Evolutionary conservation across 371 early-diverging fungal genomes (phyloP), one percentile per base, ranked within the genome.

Genomic region (Syncephalastrum racemosum): DNA sequence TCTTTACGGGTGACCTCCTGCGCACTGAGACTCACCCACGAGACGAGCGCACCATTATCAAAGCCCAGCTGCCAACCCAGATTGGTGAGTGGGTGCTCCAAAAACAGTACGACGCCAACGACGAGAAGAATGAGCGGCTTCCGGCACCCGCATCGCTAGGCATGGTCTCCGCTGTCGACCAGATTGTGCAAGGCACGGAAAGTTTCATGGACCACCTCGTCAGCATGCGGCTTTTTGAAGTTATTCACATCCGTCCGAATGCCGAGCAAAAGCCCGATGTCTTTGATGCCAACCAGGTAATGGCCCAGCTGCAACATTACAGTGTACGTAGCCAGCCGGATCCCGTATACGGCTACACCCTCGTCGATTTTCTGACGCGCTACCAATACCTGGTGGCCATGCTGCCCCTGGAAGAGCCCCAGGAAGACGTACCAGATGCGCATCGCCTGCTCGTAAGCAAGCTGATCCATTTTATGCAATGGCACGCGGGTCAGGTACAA

Each of bases 161-260:
- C 22, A 61, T 73, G 7, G 54, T 66, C 22, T 62, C 67, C 10
- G 64, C 63, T 0, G 31, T 67, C 1, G 70, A 76, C 23, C 72
- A 70, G 47, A 36, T 57, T 2, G 51, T 59, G 0, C 13, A 58
- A 4, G 64, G 73, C 15, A 53, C 77, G 0, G 64, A 73, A 15
- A 12, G 46, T 8, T 53, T 81, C 3, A 68, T 61, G 2, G 66
- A 68, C 7, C 52, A 45, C 2, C 50, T 81, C 1, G 60, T 72
- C 7, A 73, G 79, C 0, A 79, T 83, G 24, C 79, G 82, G 24
- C 70, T 91, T 0, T 94, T 92, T 64, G 73, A 85, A 47, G 64
- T 85, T 5, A 44, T 84, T n/a, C 87, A 86, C 57, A 67, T 86
- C 5, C 59, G 66, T 20, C 74, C 84, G 2, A 71, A 72, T 43